These are phyloP conservation scores for Fusarium cicatricum DNA, from an alignment of 2,329 filamentous ascomycete genomes.

Conservation along the genomic window DNA sequence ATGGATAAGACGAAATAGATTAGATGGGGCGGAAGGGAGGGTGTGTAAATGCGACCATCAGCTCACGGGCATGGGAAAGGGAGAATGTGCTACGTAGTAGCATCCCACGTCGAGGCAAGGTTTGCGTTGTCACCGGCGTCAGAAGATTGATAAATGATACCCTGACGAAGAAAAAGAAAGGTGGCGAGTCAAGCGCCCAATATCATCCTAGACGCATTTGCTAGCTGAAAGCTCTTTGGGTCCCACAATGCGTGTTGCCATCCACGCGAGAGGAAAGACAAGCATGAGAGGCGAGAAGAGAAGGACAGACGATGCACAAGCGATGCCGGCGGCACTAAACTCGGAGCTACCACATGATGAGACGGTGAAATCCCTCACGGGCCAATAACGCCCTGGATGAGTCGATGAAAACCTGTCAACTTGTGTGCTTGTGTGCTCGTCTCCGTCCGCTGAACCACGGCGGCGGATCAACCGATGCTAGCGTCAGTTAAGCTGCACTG, in stretches of 20 bases:
- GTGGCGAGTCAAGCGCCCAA: conserved; percentile 10
- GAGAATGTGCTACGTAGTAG: conserved; percentile 2
- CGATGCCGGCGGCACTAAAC: conserved; percentile 8
- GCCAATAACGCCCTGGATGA: neutral
- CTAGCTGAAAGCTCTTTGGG: neutral
- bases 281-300: neutral
- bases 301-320: neutral
- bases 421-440: no score
- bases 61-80: neutral
- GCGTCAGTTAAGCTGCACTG: neutral
- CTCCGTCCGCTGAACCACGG: conserved; percentile 7
- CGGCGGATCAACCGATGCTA: conserved; percentile 16
- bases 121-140: neutral
- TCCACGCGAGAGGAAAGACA: no score
- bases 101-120: conserved; percentile 1
- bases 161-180: no score
- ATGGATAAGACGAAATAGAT: conserved; percentile 22
- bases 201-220: neutral
- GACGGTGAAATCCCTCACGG: neutral
- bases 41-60: conserved; percentile 15
- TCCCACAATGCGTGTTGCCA: conserved; percentile 9
- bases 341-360: conserved; percentile 12
- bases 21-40: conserved; percentile 10
- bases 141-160: no score
- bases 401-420: conserved; percentile 5